phyloP scores from a whole-genome alignment of 1,284 basidiomycete species.

The Coniophora puteana region DNA sequence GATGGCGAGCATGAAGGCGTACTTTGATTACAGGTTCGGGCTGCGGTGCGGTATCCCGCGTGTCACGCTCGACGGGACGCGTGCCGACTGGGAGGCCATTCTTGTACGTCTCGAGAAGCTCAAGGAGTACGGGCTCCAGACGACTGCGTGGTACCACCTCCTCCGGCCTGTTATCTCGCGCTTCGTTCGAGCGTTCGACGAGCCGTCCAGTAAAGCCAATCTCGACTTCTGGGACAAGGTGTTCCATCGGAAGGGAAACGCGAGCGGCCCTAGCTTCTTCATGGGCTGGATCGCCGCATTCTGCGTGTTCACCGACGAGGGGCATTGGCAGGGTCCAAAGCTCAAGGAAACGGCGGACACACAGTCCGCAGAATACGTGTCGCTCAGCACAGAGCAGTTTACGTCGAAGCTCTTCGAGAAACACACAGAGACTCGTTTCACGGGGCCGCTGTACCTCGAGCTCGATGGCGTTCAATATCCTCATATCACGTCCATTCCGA shows the following conservation, averaged over 20 bases:
- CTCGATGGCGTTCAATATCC: conserved; percentile 26
- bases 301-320: conserved; percentile 27
- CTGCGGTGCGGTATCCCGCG: conserved; percentile 35
- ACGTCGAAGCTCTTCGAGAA: neutral
- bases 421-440: neutral
- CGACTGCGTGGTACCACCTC: conserved; percentile 30
- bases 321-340: conserved; percentile 19
- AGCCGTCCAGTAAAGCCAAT: conserved; percentile 17
- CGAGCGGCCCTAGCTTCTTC: conserved; percentile 20
- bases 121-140: conserved; percentile 30
- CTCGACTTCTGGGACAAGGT: conserved; percentile 30
- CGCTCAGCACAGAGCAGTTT: neutral
- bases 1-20: conserved; percentile 36
- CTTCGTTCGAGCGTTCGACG: conserved; percentile 31
- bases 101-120: conserved; percentile 30
- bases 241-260: conserved; percentile 12
- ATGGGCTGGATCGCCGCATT: conserved; percentile 38
- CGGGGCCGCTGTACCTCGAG: neutral
- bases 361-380: neutral
- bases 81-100: conserved; percentile 31
- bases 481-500: conserved; percentile 21
- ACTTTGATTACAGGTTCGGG: conserved; percentile 28
- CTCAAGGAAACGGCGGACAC: neutral
- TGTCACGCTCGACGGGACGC: conserved; percentile 38
- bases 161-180: conserved; percentile 31